Conservation (phyloP, 371 early-diverging fungal genomes). For the Blastocladiella emersonii region DNA sequence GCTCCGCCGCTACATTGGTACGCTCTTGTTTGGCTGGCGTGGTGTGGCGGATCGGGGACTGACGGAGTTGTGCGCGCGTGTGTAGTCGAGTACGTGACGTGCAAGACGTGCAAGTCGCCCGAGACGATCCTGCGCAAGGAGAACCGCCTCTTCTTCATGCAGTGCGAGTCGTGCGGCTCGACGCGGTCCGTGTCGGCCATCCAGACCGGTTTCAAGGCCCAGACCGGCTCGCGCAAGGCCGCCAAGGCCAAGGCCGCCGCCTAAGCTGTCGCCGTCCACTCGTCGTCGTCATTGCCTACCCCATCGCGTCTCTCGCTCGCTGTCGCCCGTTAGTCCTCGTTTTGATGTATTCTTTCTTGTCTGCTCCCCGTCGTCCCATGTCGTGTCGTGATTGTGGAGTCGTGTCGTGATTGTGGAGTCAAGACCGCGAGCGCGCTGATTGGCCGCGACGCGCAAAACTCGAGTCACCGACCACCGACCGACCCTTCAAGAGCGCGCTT, state of each 20-base stretch:
- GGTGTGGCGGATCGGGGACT: constrained; percentile 89
- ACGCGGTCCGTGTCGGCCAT: constrained; percentile 93
- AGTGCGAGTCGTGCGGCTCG: constrained; percentile 97
- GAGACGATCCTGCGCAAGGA: constrained; percentile 95
- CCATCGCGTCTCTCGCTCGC: no score
- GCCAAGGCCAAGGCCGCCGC: constrained; percentile 6
- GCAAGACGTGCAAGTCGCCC: constrained; percentile 97
- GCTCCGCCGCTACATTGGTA: constrained; percentile 91
- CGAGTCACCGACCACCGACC: no score
- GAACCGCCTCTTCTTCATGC: constrained; percentile 93
- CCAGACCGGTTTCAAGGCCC: constrained; percentile 96
- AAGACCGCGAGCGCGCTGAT: no score
- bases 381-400: no score
- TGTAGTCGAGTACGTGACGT: constrained; percentile 93
- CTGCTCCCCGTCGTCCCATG: no score
- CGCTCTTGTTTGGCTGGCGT: background rate
- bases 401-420: no score
- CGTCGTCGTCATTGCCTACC: no score
- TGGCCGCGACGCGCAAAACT: no score
- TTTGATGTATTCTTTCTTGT: no score
- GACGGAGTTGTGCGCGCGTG: background rate
- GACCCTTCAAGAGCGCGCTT: no score
- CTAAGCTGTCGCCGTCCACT: background rate
- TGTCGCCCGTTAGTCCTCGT: no score
- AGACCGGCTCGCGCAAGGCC: constrained; percentile 25